Base-by-base conservation (phyloP, 1,284 basidiomycete genomes). In the Trichosporon sp. region DNA sequence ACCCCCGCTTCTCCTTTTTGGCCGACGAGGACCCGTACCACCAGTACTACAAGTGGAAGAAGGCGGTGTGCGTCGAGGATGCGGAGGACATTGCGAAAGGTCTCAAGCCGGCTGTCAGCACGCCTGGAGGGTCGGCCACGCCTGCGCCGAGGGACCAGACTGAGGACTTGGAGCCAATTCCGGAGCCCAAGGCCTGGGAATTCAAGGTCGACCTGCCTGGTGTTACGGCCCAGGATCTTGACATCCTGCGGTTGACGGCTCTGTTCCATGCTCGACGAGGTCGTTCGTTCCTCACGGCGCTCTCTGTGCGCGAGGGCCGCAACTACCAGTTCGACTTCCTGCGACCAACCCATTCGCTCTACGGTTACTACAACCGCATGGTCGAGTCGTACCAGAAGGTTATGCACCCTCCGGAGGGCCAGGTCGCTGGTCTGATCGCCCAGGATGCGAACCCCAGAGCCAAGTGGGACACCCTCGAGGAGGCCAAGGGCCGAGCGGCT, bases 311-410 rank as follows among this genome's bases (percentile, higher is more conserved):
- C 64, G 97, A 99, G 85, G 91, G 91, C 18, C 89, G 92, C 42
- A 99, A 98, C 83, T 97, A 93, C 80, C 96, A 99, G 78, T 99
- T 99, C 78, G 97, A 98, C 81, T 99, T 99, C 82, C 86, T 99
- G 65, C 89, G 93, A 60, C 97, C 96, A 3, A 92, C 90, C 0
- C 96, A 98, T 81, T 98, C 95, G 15, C 89, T 99, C 35, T 99
- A 96, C 78, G 90, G 91, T 65, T 96, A 93, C 84, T 99, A 98
- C 86, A 98, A 99, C 83, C 89, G 92, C 73, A 89, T 98, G 82
- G 94, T 98, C 71, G 95, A 98, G 79, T 95, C 97, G 81, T 99
- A 99, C 84, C 89, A 90, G 66, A 95, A 92, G 83, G 88, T 99
- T 72, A 86, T 99, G 78, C 87, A 93, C 70, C 95, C 97, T 62